A percentile compares a stretch with the other conserved stretches of the same genome.
Conservation (phyloP, 306 rosid species). For the Prunus armeniaca region DNA sequence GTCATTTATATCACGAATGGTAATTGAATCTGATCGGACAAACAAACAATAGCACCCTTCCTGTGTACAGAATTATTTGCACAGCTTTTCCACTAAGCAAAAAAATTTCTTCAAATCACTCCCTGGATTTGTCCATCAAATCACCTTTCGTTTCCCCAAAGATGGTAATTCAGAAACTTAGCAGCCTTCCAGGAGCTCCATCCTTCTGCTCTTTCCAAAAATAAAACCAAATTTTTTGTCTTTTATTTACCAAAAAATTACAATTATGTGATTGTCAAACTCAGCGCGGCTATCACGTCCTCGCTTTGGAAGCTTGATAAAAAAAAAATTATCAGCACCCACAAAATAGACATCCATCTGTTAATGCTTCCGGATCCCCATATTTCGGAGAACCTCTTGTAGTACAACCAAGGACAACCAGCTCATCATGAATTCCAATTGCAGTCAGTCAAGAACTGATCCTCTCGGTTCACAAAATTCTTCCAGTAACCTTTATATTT, state of each 20-base stretch:
- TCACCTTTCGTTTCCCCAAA: constrained; percentile 21
- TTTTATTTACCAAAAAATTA: constrained; percentile 57
- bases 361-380: constrained; percentile 35
- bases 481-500: constrained; percentile 75
- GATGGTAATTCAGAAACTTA: constrained; percentile 37
- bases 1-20: constrained; percentile 45
- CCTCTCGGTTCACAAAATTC: constrained; percentile 69
- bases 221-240: constrained; percentile 40
- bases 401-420: constrained; percentile 21
- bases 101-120: constrained; percentile 38
- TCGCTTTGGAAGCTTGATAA: constrained; percentile 29
- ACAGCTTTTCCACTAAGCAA: constrained; percentile 25
- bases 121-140: constrained; percentile 28
- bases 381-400: constrained; percentile 39
- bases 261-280: constrained; percentile 43
- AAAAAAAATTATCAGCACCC: constrained; percentile 39
- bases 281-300: constrained; percentile 41
- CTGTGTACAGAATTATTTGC: constrained; percentile 35
- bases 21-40: constrained; percentile 41
- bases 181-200: constrained; percentile 18
- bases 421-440: constrained; percentile 69
- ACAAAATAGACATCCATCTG: constrained; percentile 40
- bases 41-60: constrained; percentile 36
- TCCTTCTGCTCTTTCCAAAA: constrained; percentile 28
- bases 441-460: constrained; percentile 92